Evolutionary conservation across 495 filamentous ascomycete species (phyloP), one percentile per base, ranked within the genome.

Genomic region (Cenococcum geophilum): DNA sequence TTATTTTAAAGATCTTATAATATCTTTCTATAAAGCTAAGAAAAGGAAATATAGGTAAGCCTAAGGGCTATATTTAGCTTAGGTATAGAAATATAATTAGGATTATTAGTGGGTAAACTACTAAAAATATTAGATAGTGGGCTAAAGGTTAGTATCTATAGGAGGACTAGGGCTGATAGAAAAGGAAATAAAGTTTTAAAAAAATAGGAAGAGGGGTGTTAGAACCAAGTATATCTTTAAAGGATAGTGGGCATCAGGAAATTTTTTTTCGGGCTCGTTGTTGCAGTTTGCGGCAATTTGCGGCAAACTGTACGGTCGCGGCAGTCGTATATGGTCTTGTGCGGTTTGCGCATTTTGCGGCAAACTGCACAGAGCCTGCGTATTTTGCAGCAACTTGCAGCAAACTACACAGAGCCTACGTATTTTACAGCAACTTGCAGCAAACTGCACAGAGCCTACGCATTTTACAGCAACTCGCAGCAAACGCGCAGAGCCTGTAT

Each of bases 31-130:
- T 58, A 23, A 18, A 58, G 56, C 56, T 23, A 27, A 43, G 27
- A 11, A 23, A 57, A 57, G 42, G 34, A 57, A 18, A 27, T 16
- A 9, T 57, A 23, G 34, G 54, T 27, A 43, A 57, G 54, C 16
- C 54, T 27, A 57, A 57, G 12, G 35, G 54, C 36, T 40, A 57
- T 57, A 27, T 57, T 27, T 40, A 27, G 54, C 22, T 57, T 57
- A 12, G 54, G 54, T 57, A 57, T 43, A 12, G n/a, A 57, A 57
- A 57, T 21, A 42, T 34, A 34, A 57, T 57, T 57, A 36, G 54
- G 34, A 57, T 57, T 27, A 27, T 57, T 32, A 32, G 18, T 22
- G 32, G 54, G 37, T 10, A 43, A 12, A 57, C 42, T 27, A 23
- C 32, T 57, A 37, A 27, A 27, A 57, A 34, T 27, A 21, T 40